Base-by-base conservation (phyloP, 495 filamentous ascomycete species). In the Xylaria flabelliformis region DNA sequence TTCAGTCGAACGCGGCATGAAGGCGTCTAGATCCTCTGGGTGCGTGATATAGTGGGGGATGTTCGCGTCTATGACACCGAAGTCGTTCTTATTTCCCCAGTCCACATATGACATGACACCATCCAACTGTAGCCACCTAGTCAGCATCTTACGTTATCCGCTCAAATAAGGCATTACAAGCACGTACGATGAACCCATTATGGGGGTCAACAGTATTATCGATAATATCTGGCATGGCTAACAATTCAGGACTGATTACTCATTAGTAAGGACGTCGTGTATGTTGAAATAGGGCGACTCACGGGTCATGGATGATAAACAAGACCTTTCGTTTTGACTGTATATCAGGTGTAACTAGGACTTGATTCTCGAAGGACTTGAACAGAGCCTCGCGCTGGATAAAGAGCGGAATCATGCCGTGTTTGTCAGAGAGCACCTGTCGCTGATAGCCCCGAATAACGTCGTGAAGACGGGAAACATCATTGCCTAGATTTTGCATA, bases 31-130 rank as follows among this genome's bases (percentile, higher is more conserved):
- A 61, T 82, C 78, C 66, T 88, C 87, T 3, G 82, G 73, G 19
- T 82, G 81, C 4, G 89, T 90, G 42, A 93, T 82, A 72, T 91
- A 87, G 72, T 90, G 90, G 0, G 95, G 95, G 21, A 98, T 88
- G 71, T 97, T 98, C 32, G 96, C 90, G 75, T 99, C 96, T 41
- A 98, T 88, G 39, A 99, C 87, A 0, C 88, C 93, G 76, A 92
- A 97, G 26, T 86, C 89, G 58, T 92, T 88, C 17, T 85, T 81
- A 50, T 90, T 77, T 0, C 92, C 93, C 95, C 94, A 98, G 70
- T 91, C 88, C 69, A 97, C 87, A 79, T 97, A 98, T 3, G 89
- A 86, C 75, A 88, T 89, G 39, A 92, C 85, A 48, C 85, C 85
- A 88, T 98, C 94, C 83, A 91, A 85, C 94, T 97, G 62, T 21